phyloP scores from a whole-genome alignment of 148 eudicot species.

The Silene conica region DNA sequence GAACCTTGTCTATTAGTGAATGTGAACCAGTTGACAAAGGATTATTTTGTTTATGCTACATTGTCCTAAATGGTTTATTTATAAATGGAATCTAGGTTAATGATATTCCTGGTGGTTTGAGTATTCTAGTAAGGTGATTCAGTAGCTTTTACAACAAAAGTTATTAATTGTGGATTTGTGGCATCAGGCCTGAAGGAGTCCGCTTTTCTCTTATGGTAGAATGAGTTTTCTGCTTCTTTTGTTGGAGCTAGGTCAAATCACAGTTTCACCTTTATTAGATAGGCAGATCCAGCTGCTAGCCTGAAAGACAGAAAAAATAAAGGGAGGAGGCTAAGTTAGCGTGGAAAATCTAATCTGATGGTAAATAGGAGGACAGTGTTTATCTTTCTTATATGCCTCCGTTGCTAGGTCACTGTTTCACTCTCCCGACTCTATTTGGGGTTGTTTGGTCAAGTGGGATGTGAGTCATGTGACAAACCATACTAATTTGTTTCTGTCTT shows the following conservation, averaged over 20 bases:
- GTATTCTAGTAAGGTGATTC: background rate
- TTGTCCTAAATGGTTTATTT: background rate
- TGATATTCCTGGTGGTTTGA: background rate
- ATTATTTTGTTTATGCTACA: background rate
- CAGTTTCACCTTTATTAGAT: no score
- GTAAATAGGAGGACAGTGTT: no score
- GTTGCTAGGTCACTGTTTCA: background rate
- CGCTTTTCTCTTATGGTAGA: background rate
- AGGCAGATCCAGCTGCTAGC: no score
- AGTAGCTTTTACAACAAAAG: no score
- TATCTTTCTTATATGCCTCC: background rate
- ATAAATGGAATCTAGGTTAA: background rate
- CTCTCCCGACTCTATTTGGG: background rate
- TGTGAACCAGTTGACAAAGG: background rate
- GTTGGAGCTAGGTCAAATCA: background rate
- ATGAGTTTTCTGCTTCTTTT: background rate
- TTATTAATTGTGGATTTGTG: no score
- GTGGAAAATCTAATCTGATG: no score
- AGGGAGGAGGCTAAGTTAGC: no score
- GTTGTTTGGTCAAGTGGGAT: background rate
- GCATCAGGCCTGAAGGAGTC: no score
- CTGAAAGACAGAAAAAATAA: no score
- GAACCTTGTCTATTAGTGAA: background rate
- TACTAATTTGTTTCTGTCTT: background rate
- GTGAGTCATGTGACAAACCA: no score